Evolutionary conservation across 208 protist species (phyloP), one percentile per base, ranked within the genome.

Genomic region (Trypanosoma lewisi): DNA sequence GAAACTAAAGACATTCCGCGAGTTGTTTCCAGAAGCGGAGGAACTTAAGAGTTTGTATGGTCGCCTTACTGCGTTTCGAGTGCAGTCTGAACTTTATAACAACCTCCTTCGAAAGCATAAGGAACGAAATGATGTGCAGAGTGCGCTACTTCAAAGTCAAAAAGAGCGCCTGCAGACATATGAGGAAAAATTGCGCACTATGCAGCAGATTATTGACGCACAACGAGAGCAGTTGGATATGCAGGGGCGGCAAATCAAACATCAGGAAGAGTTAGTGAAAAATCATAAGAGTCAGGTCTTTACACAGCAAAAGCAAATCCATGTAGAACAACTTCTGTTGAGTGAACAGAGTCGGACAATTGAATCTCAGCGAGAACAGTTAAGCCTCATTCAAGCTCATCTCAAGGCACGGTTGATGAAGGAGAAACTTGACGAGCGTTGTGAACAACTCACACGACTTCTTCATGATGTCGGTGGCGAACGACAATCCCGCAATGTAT

Each of bases 41-140:
- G 85, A 91, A 65, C 70, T 91, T 56, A 80, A 91, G 58, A 89
- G 79, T 45, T 60, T 91, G 27, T 80, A 90, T 59, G 76, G 77
- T 52, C 83, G 87, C 19, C 73, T 94, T 21, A 73, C 80, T 7
- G 82, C 83, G 17, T 66, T 94, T 37, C 82, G 88, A 17, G 85
- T 75, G 27, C 88, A 94, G 63, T 64, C 76, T 37, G 80, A 90
- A 69, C 75, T 94, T 42, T 94, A 92, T 68, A 84, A 76, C 62
- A 90, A 83, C 62, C 70, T 94, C 21, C 78, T 94, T 27, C 75
- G 75, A 4, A 88, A 89, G 39, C 82, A 91, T 68, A 91, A 90
- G 63, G 83, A 91, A 72, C 84, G 92, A 62, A 87, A 89, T 73
- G 88, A 94, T 59, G 84, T 94, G 48, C 88, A 94, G 67, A 77